Conservation (phyloP, 2,329 filamentous ascomycete species). For the Colletotrichum godetiae region DNA sequence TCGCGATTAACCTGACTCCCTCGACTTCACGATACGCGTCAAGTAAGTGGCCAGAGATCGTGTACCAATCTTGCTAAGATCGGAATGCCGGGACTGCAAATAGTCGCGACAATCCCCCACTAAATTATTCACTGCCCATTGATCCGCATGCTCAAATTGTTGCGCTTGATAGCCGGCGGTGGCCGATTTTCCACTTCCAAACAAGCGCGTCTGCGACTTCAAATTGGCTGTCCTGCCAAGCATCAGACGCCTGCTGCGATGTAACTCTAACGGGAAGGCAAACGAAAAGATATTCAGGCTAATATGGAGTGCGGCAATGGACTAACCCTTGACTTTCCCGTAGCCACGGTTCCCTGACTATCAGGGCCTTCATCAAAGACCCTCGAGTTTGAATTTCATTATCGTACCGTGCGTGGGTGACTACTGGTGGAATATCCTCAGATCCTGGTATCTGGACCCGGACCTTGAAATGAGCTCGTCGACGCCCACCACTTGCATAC, state of each 20-base stretch:
- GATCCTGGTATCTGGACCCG: neutral
- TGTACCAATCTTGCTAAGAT: too few relatives aligned
- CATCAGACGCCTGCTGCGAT: neutral
- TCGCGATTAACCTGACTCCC: too few relatives aligned
- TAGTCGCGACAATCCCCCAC: neutral
- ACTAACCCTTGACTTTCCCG: neutral
- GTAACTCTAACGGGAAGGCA: neutral
- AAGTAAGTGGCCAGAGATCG: too few relatives aligned
- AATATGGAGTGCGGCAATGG: neutral
- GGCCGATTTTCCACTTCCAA: neutral
- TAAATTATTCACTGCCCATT: neutral
- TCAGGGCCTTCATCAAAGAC: neutral
- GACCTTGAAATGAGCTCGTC: neutral
- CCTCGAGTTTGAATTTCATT: neutral
- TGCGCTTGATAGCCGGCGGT: neutral
- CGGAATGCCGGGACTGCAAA: neutral
- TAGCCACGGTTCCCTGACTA: neutral
- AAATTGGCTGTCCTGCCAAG: neutral
- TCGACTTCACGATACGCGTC: too few relatives aligned
- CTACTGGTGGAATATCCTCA: conserved; percentile 21
- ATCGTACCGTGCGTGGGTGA: too few relatives aligned
- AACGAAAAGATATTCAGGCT: conserved; percentile 2
- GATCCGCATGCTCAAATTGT: too few relatives aligned
- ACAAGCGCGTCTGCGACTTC: neutral
- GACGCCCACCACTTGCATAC: neutral